A percentile compares a stretch with the other conserved stretches of the same genome.
These are phyloP conservation scores for Phyllosticta citribraziliensis DNA, from an alignment of 2,329 filamentous ascomycete species.

Conservation along the genomic window DNA sequence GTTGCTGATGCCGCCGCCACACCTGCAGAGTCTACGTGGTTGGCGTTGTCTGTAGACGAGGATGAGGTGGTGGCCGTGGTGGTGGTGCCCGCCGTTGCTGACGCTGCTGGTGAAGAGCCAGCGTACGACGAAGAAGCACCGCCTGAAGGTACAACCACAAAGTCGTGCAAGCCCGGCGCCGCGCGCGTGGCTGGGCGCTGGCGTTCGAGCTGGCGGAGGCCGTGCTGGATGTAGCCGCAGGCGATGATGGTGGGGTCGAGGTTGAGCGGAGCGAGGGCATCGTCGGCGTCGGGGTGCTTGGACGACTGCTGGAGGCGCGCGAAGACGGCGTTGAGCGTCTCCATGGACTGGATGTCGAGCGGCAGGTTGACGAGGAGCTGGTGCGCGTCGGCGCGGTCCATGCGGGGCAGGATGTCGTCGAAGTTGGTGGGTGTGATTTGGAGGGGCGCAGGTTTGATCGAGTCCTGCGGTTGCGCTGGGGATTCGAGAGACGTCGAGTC, in stretches of 20 bases:
- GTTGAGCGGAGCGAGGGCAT: constrained; percentile 17
- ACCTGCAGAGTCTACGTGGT: not conserved
- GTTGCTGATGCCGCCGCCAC: not conserved
- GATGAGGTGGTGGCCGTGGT: not conserved
- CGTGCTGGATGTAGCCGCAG: constrained; percentile 29
- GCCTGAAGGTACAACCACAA: not conserved
- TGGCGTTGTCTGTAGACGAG: not conserved
- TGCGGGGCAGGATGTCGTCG: not conserved
- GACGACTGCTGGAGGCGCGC: not conserved
- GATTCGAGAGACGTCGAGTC: not conserved
- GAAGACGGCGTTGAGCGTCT: constrained; percentile 30
- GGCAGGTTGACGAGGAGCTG: constrained; percentile 26
- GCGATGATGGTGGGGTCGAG: constrained; percentile 23
- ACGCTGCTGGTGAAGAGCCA: too few relatives aligned
- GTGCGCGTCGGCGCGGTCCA: constrained; percentile 11
- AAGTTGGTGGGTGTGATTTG: not conserved
- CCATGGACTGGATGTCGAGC: constrained; percentile 27
- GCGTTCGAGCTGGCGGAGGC: constrained; percentile 25
- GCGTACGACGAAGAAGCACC: too few relatives aligned
- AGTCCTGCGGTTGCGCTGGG: not conserved
- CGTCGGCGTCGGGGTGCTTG: constrained; percentile 15
- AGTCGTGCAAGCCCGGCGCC: not conserved
- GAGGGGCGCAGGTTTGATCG: not conserved
- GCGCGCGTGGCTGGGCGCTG: constrained; percentile 4
- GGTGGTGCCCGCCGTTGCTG: not conserved